Evolutionary conservation across 2,329 filamentous ascomycete species (phyloP).

Genomic region (Aplosporella prunicola): DNA sequence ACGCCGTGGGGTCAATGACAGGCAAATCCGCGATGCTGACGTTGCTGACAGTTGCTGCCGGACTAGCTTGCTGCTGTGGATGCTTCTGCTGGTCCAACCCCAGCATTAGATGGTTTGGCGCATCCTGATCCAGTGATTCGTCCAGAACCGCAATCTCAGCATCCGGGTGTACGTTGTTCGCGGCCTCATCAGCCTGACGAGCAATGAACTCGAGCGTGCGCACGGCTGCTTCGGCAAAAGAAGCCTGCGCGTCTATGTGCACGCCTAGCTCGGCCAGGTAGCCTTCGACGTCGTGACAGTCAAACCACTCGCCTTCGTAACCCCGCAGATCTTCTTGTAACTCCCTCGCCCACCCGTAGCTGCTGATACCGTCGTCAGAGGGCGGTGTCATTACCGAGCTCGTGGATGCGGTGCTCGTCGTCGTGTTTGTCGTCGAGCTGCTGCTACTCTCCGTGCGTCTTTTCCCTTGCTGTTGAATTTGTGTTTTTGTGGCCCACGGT

Average conservation of each 20-base stretch:
- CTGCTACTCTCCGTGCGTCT: too few species aligned
- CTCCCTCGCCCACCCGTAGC: not conserved
- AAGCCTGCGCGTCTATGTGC: slow-evolving; percentile 49
- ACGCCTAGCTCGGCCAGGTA: slow-evolving; percentile 60
- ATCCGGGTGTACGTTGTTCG: slow-evolving; percentile 3
- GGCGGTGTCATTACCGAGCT: slow-evolving; percentile 23
- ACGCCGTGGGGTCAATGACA: not conserved
- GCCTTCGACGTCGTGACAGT: slow-evolving; percentile 64
- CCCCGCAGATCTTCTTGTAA: slow-evolving; percentile 47
- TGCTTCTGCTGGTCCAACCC: too few species aligned
- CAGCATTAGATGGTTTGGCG: slow-evolving; percentile 9
- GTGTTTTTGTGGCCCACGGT: slow-evolving; percentile 10
- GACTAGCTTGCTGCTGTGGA: too few species aligned
- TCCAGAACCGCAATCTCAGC: slow-evolving; percentile 5
- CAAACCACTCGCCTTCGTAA: slow-evolving; percentile 67
- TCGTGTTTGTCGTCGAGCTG: too few species aligned
- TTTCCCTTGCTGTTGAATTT: not conserved
- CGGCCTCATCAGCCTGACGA: too few species aligned
- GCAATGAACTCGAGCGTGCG: slow-evolving; percentile 31
- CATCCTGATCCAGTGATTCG: slow-evolving; percentile 6
- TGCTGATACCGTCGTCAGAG: not conserved
- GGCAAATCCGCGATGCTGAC: not conserved
- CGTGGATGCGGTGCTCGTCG: slow-evolving; percentile 34
- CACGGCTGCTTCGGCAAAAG: slow-evolving; percentile 46
- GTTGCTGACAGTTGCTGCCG: too few species aligned